Conservation (phyloP, 116 monocot species). For the Iris pallida region DNA sequence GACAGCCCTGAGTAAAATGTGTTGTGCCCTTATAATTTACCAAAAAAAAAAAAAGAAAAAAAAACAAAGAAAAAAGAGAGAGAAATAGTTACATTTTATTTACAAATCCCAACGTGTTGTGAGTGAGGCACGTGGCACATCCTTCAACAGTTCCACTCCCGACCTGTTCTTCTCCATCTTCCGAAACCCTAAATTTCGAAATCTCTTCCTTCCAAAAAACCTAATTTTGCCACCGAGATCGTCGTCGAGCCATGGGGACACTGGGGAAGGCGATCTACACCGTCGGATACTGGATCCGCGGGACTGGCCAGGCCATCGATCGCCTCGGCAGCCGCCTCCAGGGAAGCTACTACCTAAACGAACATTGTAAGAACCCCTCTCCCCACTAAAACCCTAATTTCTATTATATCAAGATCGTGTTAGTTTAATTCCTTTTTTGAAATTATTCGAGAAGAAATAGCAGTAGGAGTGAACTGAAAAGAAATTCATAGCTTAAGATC, state of each 20-base stretch:
- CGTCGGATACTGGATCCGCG: constrained; percentile 89
- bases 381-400: neutral
- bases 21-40: too few relatives aligned
- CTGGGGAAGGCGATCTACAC: constrained; percentile 81
- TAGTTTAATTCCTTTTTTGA: neutral
- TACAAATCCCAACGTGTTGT: too few relatives aligned
- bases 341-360: constrained; percentile 83
- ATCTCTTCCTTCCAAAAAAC: neutral
- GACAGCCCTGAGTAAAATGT: too few relatives aligned
- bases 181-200: neutral
- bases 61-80: too few relatives aligned
- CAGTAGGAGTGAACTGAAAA: too few relatives aligned
- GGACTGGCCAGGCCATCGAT: constrained; percentile 86
- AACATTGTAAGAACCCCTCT: constrained; percentile 74
- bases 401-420: neutral
- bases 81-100: too few relatives aligned
- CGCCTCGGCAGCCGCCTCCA: constrained; percentile 85
- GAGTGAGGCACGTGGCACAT: too few relatives aligned
- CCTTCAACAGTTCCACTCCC: too few relatives aligned
- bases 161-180: too few relatives aligned
- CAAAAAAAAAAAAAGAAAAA: too few relatives aligned
- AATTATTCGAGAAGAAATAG: too few relatives aligned
- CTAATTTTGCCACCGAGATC: neutral
- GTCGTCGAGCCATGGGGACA: constrained; percentile 39
- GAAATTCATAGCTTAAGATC: too few relatives aligned